Base-by-base conservation (phyloP, 2,329 filamentous ascomycete genomes). In the Fusarium equiseti region DNA sequence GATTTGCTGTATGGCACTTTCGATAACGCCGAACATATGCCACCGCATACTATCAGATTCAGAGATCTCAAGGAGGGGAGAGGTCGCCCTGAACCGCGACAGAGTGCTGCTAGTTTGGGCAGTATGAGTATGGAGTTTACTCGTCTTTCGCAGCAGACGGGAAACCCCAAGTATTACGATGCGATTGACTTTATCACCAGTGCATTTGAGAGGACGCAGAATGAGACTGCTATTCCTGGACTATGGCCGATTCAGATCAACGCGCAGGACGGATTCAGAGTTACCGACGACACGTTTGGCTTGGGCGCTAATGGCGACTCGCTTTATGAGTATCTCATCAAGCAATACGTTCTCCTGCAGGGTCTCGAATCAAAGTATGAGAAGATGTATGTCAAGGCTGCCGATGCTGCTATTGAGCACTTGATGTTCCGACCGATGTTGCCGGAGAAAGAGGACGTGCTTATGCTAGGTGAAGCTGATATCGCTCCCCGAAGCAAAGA, bases 361-460 rank as follows among this genome's bases (percentile, higher is more conserved):
- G 91, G 91, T 8, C 60, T 72, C 2, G 81, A 83, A 9, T 73
- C 77, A 3, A 77, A 77, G 50, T 83, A 83, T 22, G 76, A 77
- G 40, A 67, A 73, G 8, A 82, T 83, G 79, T 79, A 78, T 26
- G 68, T 59, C 18, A 82, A 75, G 68, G 91, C 81, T 11, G 71
- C 91, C 32, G 85, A 90, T 29, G 84, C 86, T 0, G 87, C 87
- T 3, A 87, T 89, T 58, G 81, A 87, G 49, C 81, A 89, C 58
- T 80, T 93, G 18, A 84, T 93, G 54, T 93, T 89, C 78, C 85
- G 89, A 8, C 91, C 91, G 0, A 88, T 92, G 84, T 82, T 88
- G 2, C 87, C 87, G 0, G 79, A 81, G 2, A 78, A 83, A 22
- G 82, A 85, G 8, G 85, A 91, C 53, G 86, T 93, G n/a, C 84